Conservation (phyloP, 2,329 filamentous ascomycete genomes). For the Geosmithia flava region DNA sequence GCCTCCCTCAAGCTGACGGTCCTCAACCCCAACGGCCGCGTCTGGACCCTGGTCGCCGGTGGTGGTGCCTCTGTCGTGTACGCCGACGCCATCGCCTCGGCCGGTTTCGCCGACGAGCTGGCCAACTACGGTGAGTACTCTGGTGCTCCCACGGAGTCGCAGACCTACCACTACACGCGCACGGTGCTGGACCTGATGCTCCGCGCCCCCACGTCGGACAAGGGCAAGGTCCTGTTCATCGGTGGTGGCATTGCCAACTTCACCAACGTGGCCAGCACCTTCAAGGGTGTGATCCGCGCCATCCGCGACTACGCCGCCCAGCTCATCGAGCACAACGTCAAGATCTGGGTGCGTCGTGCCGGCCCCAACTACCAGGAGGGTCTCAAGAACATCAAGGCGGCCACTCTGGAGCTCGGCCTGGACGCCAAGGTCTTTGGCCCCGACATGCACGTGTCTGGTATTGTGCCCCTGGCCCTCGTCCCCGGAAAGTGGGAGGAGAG, state of each 20-base stretch:
- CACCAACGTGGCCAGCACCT: slow-evolving; percentile 97
- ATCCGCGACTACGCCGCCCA: slow-evolving; percentile 78
- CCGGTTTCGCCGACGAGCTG: slow-evolving; percentile 88
- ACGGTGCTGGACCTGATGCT: slow-evolving; percentile 97
- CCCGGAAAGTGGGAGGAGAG: slow-evolving; percentile 52
- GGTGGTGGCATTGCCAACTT: slow-evolving; percentile 99
- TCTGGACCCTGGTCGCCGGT: slow-evolving; percentile 98
- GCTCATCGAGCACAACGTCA: slow-evolving; percentile 90
- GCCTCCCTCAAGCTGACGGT: slow-evolving; percentile 97
- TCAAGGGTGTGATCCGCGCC: slow-evolving; percentile 98
- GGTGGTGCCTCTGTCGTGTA: slow-evolving; percentile 99
- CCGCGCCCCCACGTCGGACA: slow-evolving; percentile 67
- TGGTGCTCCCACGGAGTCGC: slow-evolving; percentile 93
- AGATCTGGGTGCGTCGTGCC: slow-evolving; percentile 87
- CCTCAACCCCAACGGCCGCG: slow-evolving; percentile 78
- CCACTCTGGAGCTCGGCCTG: slow-evolving; percentile 84
- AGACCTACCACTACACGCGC: slow-evolving; percentile 97
- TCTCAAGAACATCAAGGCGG: slow-evolving; percentile 98
- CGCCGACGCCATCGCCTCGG: slow-evolving; percentile 93
- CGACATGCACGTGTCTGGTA: slow-evolving; percentile 95
- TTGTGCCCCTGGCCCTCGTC: slow-evolving; percentile 80
- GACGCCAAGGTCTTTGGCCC: slow-evolving; percentile 51
- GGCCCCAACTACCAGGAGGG: slow-evolving; percentile 99
- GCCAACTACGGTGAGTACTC: slow-evolving; percentile 99
- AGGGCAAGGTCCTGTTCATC: slow-evolving; percentile 99